Base-by-base conservation (phyloP, 1,284 basidiomycete genomes). In the Sutorius eximius region DNA sequence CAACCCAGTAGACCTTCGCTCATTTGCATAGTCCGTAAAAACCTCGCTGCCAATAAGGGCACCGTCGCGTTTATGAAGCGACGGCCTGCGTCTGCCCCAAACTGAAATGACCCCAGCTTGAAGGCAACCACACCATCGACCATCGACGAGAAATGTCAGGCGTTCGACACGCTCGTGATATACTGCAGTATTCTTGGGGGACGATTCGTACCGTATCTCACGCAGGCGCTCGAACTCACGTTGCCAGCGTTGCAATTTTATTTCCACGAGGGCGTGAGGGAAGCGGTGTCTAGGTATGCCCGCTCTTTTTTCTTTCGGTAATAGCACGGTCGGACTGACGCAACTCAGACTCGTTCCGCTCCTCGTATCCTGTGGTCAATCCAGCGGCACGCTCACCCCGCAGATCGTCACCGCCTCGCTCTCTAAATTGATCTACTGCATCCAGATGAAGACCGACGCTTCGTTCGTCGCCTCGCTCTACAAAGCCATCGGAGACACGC, bases 91-190 rank as follows among this genome's bases (percentile, higher is more conserved):
- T 67, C 78, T 5, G 58, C 77, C 9, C 68, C 76, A 3, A 70
- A 75, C 29, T 94, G 93, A 89, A 84, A 82, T 55, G 86, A 91
- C 10, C 78, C 82, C 1, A 86, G 87, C 3, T 74, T 95, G 30
- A 91, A 89, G 65, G 88, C 92, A 1, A 80, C 84, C 0, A 70
- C 95, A 4, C 74, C 90, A 2, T 85, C 88, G 0, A 85, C 85
- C 3, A 84, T 93, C 59, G 90, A 92, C 62, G 92, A 94, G 62
- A 93, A 94, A 69, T 89, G 90, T 53, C 86, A 91, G 62, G 91
- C 91, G 3, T 92, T 93, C 61, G 88, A 91, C 61, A 91, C 88
- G 34, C 77, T 95, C 13, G 82, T 92, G 5, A 86, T 90, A n/a
- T 91, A 93, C 64, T 87, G 84, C 57, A 85, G 83, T 37, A 85